Evolutionary conservation across 78 protist genomes (phyloP), one percentile per base, ranked within the genome.

Genomic region (Cavenderia fasciculata): DNA sequence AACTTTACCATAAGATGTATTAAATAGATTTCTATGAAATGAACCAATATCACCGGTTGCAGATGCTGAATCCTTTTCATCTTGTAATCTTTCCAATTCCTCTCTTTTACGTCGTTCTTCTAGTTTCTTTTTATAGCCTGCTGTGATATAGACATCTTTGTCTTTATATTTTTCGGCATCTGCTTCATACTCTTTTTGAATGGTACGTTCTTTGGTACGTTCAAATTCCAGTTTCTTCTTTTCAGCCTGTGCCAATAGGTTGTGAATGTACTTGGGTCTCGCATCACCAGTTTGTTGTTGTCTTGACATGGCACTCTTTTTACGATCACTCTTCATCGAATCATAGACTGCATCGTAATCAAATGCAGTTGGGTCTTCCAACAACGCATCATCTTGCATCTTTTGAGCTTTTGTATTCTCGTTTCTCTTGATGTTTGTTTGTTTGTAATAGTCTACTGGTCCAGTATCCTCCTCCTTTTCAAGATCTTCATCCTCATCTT

Each of bases 131-230:
- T 74, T 73, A 40, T 87, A 87, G 18, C 75, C 74, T 12, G 63
- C 31, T 2, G 93, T 74, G 0, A 87, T 7, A 7, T 44, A 73
- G 2, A 69, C 47, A 1, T 87, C 93, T 61, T 87, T 87, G 41
- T 87, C 93, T 49, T 77, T 77, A 52, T 46, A 87, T 25, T 18
- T 12, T 34, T 87, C 93, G 36, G 78, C 93, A 25, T 87, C 93
- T 40, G 38, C 38, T 47, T 87, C 86, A 59, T 74, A 51, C 27
- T 87, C 93, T 47, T 74, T 73, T 49, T 57, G 41, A 5, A 74
- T 59, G 40, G 47, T 36, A 29, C 59, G 21, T 56, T 87, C 93
- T 25, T 82, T 82, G 11, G 68, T 43, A 8, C 49, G 7, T 47
- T 82, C 90, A 38, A 23, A 40, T 10, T 82, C 77, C 18, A 33